These are phyloP conservation scores for Colletotrichum euphorbiae DNA, from an alignment of 2,329 filamentous ascomycete species.

Conservation along the genomic window DNA sequence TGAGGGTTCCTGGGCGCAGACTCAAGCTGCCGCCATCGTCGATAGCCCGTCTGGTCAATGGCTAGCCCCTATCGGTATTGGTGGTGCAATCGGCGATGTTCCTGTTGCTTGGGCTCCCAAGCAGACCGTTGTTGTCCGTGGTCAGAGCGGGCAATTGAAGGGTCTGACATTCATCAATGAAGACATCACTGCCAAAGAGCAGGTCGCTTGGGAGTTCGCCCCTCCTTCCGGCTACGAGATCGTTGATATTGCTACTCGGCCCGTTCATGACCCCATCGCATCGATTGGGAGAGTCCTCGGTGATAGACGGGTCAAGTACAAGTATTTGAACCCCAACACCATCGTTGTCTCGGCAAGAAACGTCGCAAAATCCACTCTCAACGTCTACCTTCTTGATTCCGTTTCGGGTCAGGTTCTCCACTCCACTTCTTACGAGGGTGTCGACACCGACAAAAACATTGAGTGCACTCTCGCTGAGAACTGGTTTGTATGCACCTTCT, in stretches of 20 bases:
- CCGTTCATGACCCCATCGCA: slow-evolving; percentile 85
- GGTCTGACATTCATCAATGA: slow-evolving; percentile 65
- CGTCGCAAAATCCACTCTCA: slow-evolving; percentile 68
- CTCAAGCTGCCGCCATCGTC: slow-evolving; percentile 60
- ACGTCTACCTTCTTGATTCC: slow-evolving; percentile 85
- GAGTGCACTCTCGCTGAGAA: slow-evolving; percentile 89
- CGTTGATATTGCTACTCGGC: slow-evolving; percentile 73
- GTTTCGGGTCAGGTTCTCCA: slow-evolving; percentile 85
- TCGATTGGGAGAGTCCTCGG: slow-evolving; percentile 95
- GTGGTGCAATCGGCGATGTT: slow-evolving; percentile 62
- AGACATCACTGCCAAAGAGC: slow-evolving; percentile 54
- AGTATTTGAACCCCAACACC: slow-evolving; percentile 92
- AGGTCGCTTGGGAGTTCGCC: slow-evolving; percentile 79
- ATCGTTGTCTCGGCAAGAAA: slow-evolving; percentile 79
- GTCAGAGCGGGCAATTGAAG: slow-evolving; percentile 61
- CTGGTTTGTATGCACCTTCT: slow-evolving; percentile 92
- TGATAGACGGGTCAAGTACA: slow-evolving; percentile 94
- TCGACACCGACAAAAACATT: slow-evolving; percentile 80
- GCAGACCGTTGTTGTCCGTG: slow-evolving; percentile 66
- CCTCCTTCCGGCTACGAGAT: slow-evolving; percentile 76
- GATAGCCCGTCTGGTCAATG: slow-evolving; percentile 64
- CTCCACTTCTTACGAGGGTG: slow-evolving; percentile 75
- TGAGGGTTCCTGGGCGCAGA: slow-evolving; percentile 52
- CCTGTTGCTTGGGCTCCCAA: slow-evolving; percentile 60
- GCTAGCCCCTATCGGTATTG: slow-evolving; percentile 64